These are phyloP conservation scores for Saccharum hybrid DNA, from an alignment of 202 grass and related monocot genomes.

Conservation along the genomic window DNA sequence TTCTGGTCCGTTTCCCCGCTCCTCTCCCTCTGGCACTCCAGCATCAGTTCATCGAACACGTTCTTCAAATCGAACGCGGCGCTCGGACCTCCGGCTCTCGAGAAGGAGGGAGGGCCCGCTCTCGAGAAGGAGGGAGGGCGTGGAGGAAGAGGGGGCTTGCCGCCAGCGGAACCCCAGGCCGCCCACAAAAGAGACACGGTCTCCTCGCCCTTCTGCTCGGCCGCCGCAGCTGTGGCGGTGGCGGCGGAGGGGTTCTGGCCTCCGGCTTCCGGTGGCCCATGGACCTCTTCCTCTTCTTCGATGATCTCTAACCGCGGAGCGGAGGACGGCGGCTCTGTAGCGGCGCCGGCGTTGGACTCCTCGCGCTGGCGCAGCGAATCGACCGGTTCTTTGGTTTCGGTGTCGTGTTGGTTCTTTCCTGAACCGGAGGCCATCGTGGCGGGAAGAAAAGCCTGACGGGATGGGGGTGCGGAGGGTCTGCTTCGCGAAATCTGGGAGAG, in stretches of 20 bases:
- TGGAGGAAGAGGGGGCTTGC: neutral
- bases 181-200: neutral
- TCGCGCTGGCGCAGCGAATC: neutral
- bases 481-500: neutral
- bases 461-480: neutral
- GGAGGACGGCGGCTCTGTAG: neutral
- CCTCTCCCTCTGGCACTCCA: no score
- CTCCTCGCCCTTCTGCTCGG: neutral
- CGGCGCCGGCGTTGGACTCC: neutral
- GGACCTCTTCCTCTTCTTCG: neutral
- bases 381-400: neutral
- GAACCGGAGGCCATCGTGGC: constrained; percentile 34
- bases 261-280: neutral
- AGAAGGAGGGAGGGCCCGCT: neutral
- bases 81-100: neutral
- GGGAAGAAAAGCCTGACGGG: neutral
- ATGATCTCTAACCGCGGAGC: neutral
- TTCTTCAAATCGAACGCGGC: neutral
- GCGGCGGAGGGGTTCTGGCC: neutral
- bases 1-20: neutral
- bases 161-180: neutral
- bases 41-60: neutral
- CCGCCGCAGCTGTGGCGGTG: neutral
- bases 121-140: neutral
- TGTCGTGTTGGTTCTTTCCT: neutral